Conservation (phyloP, 1,284 basidiomycete species). For the Cutaneotrichosporon mucoides region DNA sequence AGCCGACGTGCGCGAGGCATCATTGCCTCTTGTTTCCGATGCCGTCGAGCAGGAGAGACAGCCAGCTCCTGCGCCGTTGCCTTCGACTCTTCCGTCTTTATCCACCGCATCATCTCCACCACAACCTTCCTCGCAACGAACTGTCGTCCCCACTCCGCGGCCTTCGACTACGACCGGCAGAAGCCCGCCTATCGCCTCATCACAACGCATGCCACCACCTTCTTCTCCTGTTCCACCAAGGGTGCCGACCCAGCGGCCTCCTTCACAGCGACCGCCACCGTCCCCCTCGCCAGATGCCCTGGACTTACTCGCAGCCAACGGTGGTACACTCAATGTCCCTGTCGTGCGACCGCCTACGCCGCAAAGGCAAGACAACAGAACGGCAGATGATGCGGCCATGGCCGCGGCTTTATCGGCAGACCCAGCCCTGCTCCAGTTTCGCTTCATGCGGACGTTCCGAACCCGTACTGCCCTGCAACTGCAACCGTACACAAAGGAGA, state of each 20-base stretch:
- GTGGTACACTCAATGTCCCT: background rate
- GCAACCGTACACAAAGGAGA: constrained; percentile 47
- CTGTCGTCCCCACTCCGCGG: background rate
- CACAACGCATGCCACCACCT: background rate
- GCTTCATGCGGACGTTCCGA: constrained; percentile 43
- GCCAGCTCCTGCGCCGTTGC: too few relatives aligned
- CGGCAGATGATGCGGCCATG: background rate
- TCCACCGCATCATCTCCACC: too few relatives aligned
- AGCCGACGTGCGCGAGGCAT: too few relatives aligned
- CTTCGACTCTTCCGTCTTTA: too few relatives aligned
- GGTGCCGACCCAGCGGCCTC: too few relatives aligned
- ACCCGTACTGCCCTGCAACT: constrained; percentile 47
- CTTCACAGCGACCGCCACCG: background rate
- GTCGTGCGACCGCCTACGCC: background rate
- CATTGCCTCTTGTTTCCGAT: too few relatives aligned
- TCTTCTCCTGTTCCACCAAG: background rate
- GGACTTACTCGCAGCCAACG: background rate
- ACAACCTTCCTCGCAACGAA: background rate
- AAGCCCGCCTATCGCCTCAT: too few relatives aligned
- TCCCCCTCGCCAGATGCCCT: constrained; percentile 1
- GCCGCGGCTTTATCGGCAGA: constrained; percentile 10
- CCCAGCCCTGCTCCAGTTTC: constrained; percentile 39
- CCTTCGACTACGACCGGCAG: background rate
- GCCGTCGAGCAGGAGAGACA: too few relatives aligned
- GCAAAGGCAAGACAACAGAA: background rate